Evolutionary conservation across 2,329 filamentous ascomycete genomes (phyloP).

Genomic region (Fusarium setosum): DNA sequence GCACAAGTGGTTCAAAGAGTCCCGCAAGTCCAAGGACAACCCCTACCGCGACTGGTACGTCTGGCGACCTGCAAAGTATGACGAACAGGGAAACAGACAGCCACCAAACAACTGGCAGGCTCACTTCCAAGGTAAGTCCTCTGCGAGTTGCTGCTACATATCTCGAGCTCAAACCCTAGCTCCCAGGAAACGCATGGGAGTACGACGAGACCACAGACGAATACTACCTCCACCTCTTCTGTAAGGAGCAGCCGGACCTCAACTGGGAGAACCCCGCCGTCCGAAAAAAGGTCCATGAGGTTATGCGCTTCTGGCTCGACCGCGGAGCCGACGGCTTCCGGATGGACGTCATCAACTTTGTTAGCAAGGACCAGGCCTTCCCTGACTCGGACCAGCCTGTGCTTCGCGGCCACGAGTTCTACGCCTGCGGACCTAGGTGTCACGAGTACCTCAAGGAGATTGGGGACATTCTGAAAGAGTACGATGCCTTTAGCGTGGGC

Average conservation of each 20-base stretch:
- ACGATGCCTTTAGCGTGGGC: constrained; percentile 63
- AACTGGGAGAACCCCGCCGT: constrained; percentile 80
- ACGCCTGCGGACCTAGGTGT: constrained; percentile 63
- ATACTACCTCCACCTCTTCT: constrained; percentile 76
- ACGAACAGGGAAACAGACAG: constrained; percentile 65
- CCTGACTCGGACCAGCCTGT: constrained; percentile 58
- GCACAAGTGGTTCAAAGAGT: constrained; percentile 69
- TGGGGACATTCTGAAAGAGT: constrained; percentile 56
- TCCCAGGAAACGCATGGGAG: constrained; percentile 58
- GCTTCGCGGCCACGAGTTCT: constrained; percentile 54
- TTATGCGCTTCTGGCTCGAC: constrained; percentile 80
- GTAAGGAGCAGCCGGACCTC: constrained; percentile 77
- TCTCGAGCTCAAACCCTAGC: background rate
- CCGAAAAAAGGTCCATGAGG: constrained; percentile 72
- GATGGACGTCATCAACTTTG: constrained; percentile 76
- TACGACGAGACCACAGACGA: constrained; percentile 61
- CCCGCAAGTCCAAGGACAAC: constrained; percentile 63
- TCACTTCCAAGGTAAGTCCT: constrained; percentile 50
- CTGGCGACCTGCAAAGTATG: constrained; percentile 70
- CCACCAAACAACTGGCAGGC: constrained; percentile 70
- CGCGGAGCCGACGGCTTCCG: constrained; percentile 75
- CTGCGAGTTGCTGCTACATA: background rate
- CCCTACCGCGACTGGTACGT: constrained; percentile 72
- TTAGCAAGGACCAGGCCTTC: constrained; percentile 69
- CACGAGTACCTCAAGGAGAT: constrained; percentile 61